Evolutionary conservation across 1,284 basidiomycete genomes (phyloP), one percentile per base, ranked within the genome.

Genomic region (Cryptococcus sp.): DNA sequence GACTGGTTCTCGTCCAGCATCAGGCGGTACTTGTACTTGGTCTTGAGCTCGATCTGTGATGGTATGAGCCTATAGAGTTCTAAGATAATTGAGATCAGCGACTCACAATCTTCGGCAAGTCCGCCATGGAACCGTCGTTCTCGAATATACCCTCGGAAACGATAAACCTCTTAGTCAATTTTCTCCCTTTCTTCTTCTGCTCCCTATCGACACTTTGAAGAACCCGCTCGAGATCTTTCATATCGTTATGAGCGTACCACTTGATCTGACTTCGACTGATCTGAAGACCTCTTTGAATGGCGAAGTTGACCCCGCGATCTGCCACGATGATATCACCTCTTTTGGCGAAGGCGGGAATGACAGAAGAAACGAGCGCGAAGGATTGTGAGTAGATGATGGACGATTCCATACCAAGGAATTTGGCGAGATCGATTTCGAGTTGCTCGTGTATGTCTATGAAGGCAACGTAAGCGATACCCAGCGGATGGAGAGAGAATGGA

Each of bases 251-350:
- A 65, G 97, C 93, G 76, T 87, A 99, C 93, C 93, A 99, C 46
- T 89, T 86, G 49, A 98, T 86, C 1, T 89, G 94, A 20, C 89
- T 93, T 50, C 96, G 89, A 37, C 90, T 93, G 62, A 98, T 92
- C 77, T 97, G 90, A 34, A 99, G 86, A n/a, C 94, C 96, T 77
- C 95, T 96, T 78, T 98, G 93, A 62, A 98, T 92, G 22, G 92
- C 87, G 78, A 98, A 94, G 79, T 91, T 96, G 68, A 95, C 88
- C 43, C 88, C 87, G 29, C 92, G 86, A 77, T 99, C 96, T 3
- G 93, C 94, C n/a, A 99, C 90, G 72, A 99, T 95, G 69, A 98
- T 87, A 72, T 99, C 96, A 3, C 94, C 94, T 64, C 96, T 88
- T 77, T 99, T 99, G 81, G 90, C 92, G 76, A 98, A 99, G 1